These are phyloP conservation scores for Coprinopsis sp. DNA, from an alignment of 768 basidiomycete species.

Conservation along the genomic window DNA sequence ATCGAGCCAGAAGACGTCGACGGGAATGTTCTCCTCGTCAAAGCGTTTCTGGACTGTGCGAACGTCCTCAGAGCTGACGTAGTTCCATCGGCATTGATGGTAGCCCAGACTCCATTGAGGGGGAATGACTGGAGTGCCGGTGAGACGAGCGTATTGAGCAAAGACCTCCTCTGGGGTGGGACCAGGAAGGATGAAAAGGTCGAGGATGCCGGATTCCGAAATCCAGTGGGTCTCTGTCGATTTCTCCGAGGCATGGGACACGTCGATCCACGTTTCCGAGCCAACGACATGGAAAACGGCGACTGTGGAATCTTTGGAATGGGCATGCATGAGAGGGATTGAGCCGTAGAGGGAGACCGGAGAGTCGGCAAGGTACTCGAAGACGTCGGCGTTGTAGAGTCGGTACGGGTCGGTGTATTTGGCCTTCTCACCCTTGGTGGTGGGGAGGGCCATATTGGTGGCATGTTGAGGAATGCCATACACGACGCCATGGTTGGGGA, in stretches of 20 bases:
- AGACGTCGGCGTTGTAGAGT: constrained; percentile 92
- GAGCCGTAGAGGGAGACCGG: constrained; percentile 84
- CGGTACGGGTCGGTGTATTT: constrained; percentile 89
- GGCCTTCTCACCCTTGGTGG: constrained; percentile 75
- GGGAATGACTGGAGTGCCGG: constrained; percentile 84
- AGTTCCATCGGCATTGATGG: constrained; percentile 99
- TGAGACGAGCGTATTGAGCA: constrained; percentile 78
- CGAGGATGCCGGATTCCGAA: constrained; percentile 94
- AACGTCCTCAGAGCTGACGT: constrained; percentile 85
- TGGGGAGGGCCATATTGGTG: constrained; percentile 81
- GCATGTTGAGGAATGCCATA: constrained; percentile 98
- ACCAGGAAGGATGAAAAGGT: constrained; percentile 90
- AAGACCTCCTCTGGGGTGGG: constrained; percentile 81
- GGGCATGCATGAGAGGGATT: constrained; percentile 91
- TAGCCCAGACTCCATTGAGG: constrained; percentile 90
- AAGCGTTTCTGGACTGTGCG: constrained; percentile 80
- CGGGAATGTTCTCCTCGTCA: constrained; percentile 91
- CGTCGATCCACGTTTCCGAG: constrained; percentile 95
- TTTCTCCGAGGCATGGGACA: constrained; percentile 60
- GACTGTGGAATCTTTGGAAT: constrained; percentile 81
- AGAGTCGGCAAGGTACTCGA: constrained; percentile 86
- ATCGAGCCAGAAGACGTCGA: constrained; percentile 97
- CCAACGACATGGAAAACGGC: constrained; percentile 83
- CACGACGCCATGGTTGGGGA: constrained; percentile 86
- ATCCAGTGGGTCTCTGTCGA: constrained; percentile 94